Base-by-base conservation (phyloP, 768 basidiomycete species). In the Dioszegia hungarica region DNA sequence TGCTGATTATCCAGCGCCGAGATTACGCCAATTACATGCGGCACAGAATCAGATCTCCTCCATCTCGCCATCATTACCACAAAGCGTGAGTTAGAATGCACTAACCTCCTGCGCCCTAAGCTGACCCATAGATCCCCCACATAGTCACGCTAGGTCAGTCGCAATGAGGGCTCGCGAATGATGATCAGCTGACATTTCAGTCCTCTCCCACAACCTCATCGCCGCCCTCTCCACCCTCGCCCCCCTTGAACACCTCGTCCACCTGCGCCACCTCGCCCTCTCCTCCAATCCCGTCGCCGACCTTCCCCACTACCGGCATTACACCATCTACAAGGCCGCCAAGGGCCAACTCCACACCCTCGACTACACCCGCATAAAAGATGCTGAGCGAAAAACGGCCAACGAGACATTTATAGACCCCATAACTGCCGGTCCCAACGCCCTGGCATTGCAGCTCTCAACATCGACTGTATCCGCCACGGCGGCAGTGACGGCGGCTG, bases 341-440 rank as follows among this genome's bases (percentile, higher is more conserved):
- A 62, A 65, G 39, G 74, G 73, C 6, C 61, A 64, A 38, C 64
- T 77, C 8, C 75, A 71, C 52, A 67, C 66, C 3, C 72, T 77
- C 47, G 77, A 77, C 52, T 76, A 64, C 58, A 56, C 63, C 25
- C 71, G 77, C n/a, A 69, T 77, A 64, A 77, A 75, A 61, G 74
- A 77, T 41, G 60, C 67, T 15, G 62, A 67, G 43, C 66, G 77
- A 14, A 54, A 56, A 22, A 20, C 56, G 2, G 68, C 77, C 6
- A 61, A 61, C 19, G 55, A 63, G 22, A 61, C 73, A 15, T 67
- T 77, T 46, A 63, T 62, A 5, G 72, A 75, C 44, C 40, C 57
- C 9, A 51, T 57, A 12, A 74, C 72, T 12, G 45, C 39, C 5
- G 59, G 72, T 25, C 77, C 77, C 10, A 76, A 68, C 44, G 60